Conservation (phyloP, 2,329 filamentous ascomycete species). For the Ramularia collo-cygni region DNA sequence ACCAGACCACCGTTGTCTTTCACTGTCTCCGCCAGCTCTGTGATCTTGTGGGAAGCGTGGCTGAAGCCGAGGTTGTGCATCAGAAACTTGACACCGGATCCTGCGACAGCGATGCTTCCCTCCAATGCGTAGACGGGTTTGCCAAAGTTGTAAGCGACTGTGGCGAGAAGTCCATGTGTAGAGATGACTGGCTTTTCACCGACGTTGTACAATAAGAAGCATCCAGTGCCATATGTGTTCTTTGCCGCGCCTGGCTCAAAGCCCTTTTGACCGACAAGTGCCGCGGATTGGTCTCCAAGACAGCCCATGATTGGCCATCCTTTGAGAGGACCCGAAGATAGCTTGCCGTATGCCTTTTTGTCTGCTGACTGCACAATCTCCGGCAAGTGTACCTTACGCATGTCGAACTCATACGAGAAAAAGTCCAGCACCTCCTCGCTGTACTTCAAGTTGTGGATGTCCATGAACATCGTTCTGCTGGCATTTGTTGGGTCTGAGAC, state of each 20-base stretch:
- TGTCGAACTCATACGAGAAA: conserved; percentile 61
- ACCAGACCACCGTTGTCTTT: conserved; percentile 75
- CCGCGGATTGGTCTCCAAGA: conserved; percentile 79
- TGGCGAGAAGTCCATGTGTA: conserved; percentile 73
- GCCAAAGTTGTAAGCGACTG: conserved; percentile 78
- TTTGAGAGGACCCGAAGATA: conserved; percentile 59
- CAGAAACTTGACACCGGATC: conserved; percentile 56
- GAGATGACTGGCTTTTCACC: conserved; percentile 80
- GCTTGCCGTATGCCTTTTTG: conserved; percentile 61
- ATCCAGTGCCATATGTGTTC: conserved; percentile 87
- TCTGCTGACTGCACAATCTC: conserved; percentile 78
- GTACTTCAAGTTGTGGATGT: conserved; percentile 72
- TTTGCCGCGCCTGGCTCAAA: conserved; percentile 78
- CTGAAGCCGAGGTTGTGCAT: conserved; percentile 57
- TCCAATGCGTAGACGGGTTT: conserved; percentile 69
- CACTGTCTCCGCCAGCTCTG: conserved; percentile 57
- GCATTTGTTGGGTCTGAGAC: conserved; percentile 87
- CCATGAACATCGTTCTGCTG: conserved; percentile 91
- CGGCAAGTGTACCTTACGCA: conserved; percentile 64
- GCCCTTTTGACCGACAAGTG: conserved; percentile 63
- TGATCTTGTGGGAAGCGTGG: conserved; percentile 58
- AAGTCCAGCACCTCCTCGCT: conserved; percentile 73
- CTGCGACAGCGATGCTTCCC: conserved; percentile 72
- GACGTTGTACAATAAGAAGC: conserved; percentile 84
- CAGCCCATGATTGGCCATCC: conserved; percentile 72